Evolutionary conservation across 768 basidiomycete species (phyloP).

Genomic region (Agaricus subrufescens): DNA sequence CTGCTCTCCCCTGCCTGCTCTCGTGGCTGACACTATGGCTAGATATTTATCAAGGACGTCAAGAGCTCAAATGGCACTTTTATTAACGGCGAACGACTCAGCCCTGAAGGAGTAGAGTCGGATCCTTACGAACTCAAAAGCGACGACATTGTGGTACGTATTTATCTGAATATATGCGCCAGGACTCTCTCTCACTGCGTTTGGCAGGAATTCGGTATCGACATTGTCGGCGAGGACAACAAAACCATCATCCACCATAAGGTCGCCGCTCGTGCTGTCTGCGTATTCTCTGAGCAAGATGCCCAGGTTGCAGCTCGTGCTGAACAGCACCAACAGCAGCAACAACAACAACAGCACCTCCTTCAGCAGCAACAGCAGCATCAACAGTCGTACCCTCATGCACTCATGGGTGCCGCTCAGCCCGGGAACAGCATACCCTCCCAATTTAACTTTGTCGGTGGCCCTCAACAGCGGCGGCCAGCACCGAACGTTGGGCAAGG

Average conservation of each 20-base stretch:
- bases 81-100: slow-evolving; percentile 92
- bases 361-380: slow-evolving; percentile 19
- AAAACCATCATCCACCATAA: slow-evolving; percentile 98
- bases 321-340: slow-evolving; percentile 61
- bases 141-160: slow-evolving; percentile 89
- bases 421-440: slow-evolving; percentile 10
- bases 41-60: slow-evolving; percentile 99
- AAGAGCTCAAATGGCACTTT: slow-evolving; percentile 98
- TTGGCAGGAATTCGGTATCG: slow-evolving; percentile 93
- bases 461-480: slow-evolving; percentile 46
- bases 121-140: slow-evolving; percentile 92
- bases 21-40: slow-evolving; percentile 9
- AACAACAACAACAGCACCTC: slow-evolving; percentile 32
- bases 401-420: slow-evolving; percentile 11
- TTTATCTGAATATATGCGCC: neutral
- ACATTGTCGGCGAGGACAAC: slow-evolving; percentile 98
- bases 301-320: slow-evolving; percentile 66
- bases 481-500: slow-evolving; percentile 13
- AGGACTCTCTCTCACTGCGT: slow-evolving; percentile 9
- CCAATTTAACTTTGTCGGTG: slow-evolving; percentile 22
- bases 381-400: slow-evolving; percentile 9
- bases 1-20: neutral
- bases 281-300: slow-evolving; percentile 85
- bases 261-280: slow-evolving; percentile 91
- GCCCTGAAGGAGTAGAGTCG: slow-evolving; percentile 83